phyloP scores from a whole-genome alignment of 1,284 basidiomycete genomes.

The Irpex sp. region DNA sequence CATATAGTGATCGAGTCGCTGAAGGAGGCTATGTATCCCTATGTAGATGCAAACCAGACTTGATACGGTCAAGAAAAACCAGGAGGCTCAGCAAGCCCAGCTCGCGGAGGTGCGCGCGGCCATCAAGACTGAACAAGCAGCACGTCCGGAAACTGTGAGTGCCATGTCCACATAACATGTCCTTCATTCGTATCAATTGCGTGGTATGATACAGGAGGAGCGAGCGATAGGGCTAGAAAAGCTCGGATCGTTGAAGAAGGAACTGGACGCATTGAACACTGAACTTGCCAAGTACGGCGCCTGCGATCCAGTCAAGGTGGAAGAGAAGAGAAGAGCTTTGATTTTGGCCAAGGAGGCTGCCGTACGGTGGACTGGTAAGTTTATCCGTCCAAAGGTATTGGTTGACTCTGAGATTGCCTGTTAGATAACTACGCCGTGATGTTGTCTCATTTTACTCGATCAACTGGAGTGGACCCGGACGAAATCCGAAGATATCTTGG shows the following conservation, averaged over 20 bases:
- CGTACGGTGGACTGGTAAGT: conserved; percentile 80
- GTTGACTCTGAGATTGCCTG: neutral
- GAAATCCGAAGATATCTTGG: conserved; percentile 65
- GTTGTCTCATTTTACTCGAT: conserved; percentile 60
- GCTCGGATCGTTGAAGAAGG: conserved; percentile 48
- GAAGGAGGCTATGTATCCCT: neutral
- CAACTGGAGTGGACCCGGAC: conserved; percentile 49
- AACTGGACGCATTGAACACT: conserved; percentile 54
- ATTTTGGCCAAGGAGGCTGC: conserved; percentile 77
- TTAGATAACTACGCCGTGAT: conserved; percentile 41
- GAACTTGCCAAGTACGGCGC: conserved; percentile 78
- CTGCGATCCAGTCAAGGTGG: conserved; percentile 78
- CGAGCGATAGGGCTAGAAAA: conserved; percentile 48
- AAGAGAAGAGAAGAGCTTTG: conserved; percentile 68
- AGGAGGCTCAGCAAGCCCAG: conserved; percentile 44
- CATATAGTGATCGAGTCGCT: neutral
- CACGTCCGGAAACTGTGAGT: conserved; percentile 66
- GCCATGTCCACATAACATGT: neutral
- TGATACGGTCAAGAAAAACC: conserved; percentile 48
- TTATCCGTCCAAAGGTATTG: neutral
- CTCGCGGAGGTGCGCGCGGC: conserved; percentile 27
- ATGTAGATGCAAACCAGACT: conserved; percentile 59
- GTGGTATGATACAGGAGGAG: conserved; percentile 39
- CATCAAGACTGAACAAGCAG: conserved; percentile 41
- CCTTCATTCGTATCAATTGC: neutral